These are phyloP conservation scores for Emergomyces orientalis DNA, from an alignment of 2,329 filamentous ascomycete genomes.

Conservation along the genomic window DNA sequence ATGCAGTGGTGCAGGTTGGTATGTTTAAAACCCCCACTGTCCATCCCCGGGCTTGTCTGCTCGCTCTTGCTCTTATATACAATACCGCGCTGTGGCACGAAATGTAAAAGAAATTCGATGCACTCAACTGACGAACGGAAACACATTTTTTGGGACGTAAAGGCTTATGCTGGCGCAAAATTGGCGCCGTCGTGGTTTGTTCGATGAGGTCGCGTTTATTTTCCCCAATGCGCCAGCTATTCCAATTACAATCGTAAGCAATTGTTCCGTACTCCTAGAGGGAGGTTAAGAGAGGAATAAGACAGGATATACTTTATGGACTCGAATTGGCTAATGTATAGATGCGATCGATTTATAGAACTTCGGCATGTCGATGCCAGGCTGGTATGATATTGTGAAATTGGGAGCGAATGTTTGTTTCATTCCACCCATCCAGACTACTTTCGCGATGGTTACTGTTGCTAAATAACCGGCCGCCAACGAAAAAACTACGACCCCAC, in stretches of 20 bases:
- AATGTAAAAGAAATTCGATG: not conserved
- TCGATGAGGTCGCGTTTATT: constrained; percentile 87
- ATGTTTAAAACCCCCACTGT: constrained; percentile 13
- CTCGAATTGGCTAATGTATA: not conserved
- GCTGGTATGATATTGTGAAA: constrained; percentile 45
- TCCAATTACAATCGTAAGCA: constrained; percentile 67
- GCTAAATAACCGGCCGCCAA: not conserved
- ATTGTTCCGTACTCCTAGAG: constrained; percentile 12
- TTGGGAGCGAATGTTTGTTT: constrained; percentile 34
- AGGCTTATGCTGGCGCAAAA: constrained; percentile 73
- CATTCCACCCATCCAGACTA: constrained; percentile 7
- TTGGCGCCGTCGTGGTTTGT: constrained; percentile 68
- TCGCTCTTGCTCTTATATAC: not conserved
- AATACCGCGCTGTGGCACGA: not conserved
- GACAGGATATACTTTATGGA: not conserved
- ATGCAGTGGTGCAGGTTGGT: constrained; percentile 42
- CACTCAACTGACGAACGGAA: not conserved
- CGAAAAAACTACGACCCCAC: not conserved
- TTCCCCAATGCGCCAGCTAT: constrained; percentile 84
- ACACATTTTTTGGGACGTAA: not conserved
- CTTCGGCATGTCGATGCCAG: constrained; percentile 69
- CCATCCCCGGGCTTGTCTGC: not conserved
- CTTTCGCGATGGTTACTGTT: not conserved
- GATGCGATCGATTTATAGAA: constrained; percentile 44
- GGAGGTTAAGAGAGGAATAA: not conserved